phyloP scores from a whole-genome alignment of 192 early-diverging fungal species.

The Gigaspora rosea region DNA sequence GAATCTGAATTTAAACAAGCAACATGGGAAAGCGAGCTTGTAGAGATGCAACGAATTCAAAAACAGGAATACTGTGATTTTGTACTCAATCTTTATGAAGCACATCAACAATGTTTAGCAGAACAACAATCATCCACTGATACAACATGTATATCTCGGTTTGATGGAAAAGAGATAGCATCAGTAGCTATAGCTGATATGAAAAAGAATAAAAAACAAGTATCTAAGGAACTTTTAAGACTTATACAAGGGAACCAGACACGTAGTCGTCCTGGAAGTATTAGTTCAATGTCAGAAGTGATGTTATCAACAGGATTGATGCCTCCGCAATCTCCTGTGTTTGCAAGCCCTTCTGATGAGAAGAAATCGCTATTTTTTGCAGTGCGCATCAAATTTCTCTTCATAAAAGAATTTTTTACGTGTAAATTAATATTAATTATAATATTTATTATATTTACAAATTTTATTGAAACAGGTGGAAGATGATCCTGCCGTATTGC shows the following conservation, averaged over 20 bases:
- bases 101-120: constrained; percentile 5
- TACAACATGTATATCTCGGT: not conserved
- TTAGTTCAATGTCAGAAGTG: constrained; percentile 20
- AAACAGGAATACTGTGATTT: constrained; percentile 59
- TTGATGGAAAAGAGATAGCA: constrained; percentile 59
- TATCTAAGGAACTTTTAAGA: constrained; percentile 9
- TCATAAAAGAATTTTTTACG: not conserved
- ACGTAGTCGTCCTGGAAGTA: constrained; percentile 23
- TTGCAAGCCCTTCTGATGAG: constrained; percentile 8
- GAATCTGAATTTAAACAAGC: constrained; percentile 53
- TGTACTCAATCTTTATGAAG: constrained; percentile 50
- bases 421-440: too few relatives aligned
- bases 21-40: constrained; percentile 53
- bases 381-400: not conserved
- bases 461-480: not conserved
- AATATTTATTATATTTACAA: too few relatives aligned
- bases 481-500: constrained; percentile 40
- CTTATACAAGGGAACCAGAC: not conserved
- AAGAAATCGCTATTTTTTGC: constrained; percentile 21
- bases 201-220: constrained; percentile 27
- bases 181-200: constrained; percentile 45
- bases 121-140: not conserved
- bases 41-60: constrained; percentile 50
- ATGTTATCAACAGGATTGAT: constrained; percentile 10
- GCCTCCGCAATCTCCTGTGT: constrained; percentile 7